Conservation (phyloP, 176 grass and related monocot genomes). For the Neostapfia colusana region DNA sequence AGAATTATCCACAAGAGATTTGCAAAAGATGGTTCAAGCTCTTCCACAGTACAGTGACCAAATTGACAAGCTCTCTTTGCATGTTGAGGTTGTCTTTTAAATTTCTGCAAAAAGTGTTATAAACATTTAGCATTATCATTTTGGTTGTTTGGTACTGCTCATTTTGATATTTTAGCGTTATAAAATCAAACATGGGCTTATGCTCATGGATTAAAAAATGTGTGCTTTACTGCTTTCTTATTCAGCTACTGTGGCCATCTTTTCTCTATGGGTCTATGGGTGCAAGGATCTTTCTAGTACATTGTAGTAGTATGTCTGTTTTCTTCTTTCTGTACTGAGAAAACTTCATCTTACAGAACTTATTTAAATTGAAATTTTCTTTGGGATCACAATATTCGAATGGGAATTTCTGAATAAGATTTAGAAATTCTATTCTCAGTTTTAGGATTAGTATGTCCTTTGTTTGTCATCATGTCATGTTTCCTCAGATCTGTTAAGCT, state of each 20-base stretch:
- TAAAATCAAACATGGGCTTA: neutral
- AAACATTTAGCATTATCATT: conserved; percentile 11
- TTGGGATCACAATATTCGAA: neutral
- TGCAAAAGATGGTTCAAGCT: conserved; percentile 93
- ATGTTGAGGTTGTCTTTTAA: conserved; percentile 81
- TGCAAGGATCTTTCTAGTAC: neutral
- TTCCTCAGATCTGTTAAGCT: neutral
- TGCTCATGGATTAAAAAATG: conserved; percentile 9
- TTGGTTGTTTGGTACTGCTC: neutral
- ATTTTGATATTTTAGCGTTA: too few species aligned
- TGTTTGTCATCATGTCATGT: conserved; percentile 10
- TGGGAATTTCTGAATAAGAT: neutral
- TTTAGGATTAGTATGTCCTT: neutral
- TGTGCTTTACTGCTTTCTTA: neutral
- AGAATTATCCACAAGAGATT: conserved; percentile 83
- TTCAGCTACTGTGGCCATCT: neutral
- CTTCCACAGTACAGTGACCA: conserved; percentile 95
- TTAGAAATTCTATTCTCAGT: neutral
- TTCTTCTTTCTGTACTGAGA: neutral
- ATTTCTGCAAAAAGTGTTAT: conserved; percentile 1
- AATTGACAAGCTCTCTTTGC: conserved; percentile 94
- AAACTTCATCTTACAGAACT: neutral
- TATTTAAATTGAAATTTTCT: neutral
- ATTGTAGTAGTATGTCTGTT: neutral
- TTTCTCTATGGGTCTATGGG: neutral